Conservation (phyloP, 306 rosid genomes). For the Sicyos edulis region DNA sequence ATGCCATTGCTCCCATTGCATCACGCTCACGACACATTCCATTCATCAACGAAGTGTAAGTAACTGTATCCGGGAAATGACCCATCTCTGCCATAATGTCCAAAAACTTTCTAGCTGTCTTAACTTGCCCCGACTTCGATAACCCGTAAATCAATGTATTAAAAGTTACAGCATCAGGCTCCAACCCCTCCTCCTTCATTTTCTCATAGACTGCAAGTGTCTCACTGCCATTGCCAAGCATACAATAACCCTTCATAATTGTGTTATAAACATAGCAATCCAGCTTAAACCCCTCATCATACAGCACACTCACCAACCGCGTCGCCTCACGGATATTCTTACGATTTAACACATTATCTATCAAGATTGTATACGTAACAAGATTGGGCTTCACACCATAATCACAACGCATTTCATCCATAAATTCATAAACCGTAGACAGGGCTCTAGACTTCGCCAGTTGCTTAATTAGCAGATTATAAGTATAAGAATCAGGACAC, state of each 20-base stretch:
- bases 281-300: slow-evolving; percentile 70
- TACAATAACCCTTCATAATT: slow-evolving; percentile 79
- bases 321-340: slow-evolving; percentile 67
- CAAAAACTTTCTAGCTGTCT: slow-evolving; percentile 63
- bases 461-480: slow-evolving; percentile 54
- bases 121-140: slow-evolving; percentile 54
- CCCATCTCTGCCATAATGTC: slow-evolving; percentile 61
- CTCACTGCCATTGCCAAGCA: slow-evolving; percentile 64
- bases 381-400: slow-evolving; percentile 59
- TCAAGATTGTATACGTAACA: slow-evolving; percentile 67
- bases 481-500: slow-evolving; percentile 56
- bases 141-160: slow-evolving; percentile 78
- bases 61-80: slow-evolving; percentile 62
- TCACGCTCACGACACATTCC: slow-evolving; percentile 79
- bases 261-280: slow-evolving; percentile 75
- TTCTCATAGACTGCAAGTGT: slow-evolving; percentile 58
- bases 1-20: slow-evolving; percentile 48
- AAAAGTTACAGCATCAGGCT: slow-evolving; percentile 75
- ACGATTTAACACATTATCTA: slow-evolving; percentile 71
- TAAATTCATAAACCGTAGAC: slow-evolving; percentile 43
- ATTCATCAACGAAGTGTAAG: slow-evolving; percentile 82
- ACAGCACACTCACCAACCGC: slow-evolving; percentile 49
- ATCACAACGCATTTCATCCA: slow-evolving; percentile 43
- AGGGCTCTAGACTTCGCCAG: slow-evolving; percentile 51
- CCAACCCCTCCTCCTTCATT: slow-evolving; percentile 76